Conservation (phyloP, 176 grass and related monocot genomes). For the Lolium perenne region DNA sequence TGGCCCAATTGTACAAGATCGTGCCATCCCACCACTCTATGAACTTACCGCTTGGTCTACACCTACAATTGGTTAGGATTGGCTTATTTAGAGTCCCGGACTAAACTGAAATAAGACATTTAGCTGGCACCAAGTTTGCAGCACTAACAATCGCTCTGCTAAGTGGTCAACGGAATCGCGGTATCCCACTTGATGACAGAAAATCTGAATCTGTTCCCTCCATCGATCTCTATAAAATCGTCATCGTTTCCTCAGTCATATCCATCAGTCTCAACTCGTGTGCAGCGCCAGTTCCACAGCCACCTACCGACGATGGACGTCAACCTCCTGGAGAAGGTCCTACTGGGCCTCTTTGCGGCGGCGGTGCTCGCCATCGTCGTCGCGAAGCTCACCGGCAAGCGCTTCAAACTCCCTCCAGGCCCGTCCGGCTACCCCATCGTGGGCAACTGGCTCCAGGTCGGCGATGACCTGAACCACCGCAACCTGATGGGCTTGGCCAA, state of each 20-base stretch:
- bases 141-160: neutral
- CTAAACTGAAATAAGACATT: neutral
- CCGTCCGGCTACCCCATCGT: conserved; percentile 70
- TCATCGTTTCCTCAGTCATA: neutral
- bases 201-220: neutral
- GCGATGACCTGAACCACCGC: conserved; percentile 92
- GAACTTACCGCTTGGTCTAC: neutral
- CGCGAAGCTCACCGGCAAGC: conserved; percentile 75
- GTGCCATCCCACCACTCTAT: neutral
- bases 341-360: conserved; percentile 79
- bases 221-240: conserved; percentile 22
- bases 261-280: neutral
- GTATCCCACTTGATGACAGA: neutral
- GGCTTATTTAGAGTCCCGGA: neutral
- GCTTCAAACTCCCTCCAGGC: conserved; percentile 64
- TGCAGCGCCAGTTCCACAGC: neutral
- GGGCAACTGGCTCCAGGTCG: conserved; percentile 96
- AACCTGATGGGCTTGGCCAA: conserved; percentile 71
- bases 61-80: neutral
- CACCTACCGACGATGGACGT: conserved; percentile 59
- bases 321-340: conserved; percentile 79
- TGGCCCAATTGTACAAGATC: neutral
- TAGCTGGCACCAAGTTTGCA: neutral
- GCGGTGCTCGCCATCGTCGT: conserved; percentile 66
- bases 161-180: neutral